Evolutionary conservation across 2,329 filamentous ascomycete species (phyloP), one percentile per base, ranked within the genome.

Genomic region (Aspergillus sp.): DNA sequence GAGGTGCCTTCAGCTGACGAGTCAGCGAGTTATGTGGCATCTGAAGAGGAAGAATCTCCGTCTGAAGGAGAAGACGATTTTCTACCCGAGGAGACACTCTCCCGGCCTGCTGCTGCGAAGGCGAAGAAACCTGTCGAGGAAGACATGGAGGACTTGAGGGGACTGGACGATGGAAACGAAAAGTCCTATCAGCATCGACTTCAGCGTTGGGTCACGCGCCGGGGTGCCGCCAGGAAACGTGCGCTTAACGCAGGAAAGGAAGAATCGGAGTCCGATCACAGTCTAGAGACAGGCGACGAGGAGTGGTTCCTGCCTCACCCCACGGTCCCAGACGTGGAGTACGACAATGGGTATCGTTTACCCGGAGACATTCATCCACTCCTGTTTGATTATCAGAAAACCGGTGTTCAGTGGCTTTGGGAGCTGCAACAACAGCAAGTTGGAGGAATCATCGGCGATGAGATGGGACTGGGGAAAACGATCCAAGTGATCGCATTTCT

Each of bases 401-500:
- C 91, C 0, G 92, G 93, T 3, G 91, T 99, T 3, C 89, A 96
- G 66, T 99, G 94, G 94, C 81, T 99, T 6, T 91, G 90, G 69
- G 93, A 99, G 69, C 77, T 99, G 2, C 93, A 95, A 67, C 84
- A 86, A 51, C 91, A 96, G 67, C 83, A 88, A 55, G 91, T 96
- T 4, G 94, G 94, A 20, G 94, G 94, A 2, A 97, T 99, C 49
- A 82, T 99, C 36, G 94, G 93, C 5, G 94, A 99, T 65, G 94
- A 99, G 71, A 99, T 99, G 94, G 94, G 95, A 1, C 76, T 99
- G n/a, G 94, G 94, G 3, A 99, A 99, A 74, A 99, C 94, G 1
- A 87, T 89, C 22, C 86, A 89, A 65, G 79, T 85, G 43, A 89
- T 89, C 47, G 86, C 90, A 0, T 95, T 95, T 62, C 78, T 99